Conservation (phyloP, 2,329 filamentous ascomycete species). For the Colletotrichum musae region DNA sequence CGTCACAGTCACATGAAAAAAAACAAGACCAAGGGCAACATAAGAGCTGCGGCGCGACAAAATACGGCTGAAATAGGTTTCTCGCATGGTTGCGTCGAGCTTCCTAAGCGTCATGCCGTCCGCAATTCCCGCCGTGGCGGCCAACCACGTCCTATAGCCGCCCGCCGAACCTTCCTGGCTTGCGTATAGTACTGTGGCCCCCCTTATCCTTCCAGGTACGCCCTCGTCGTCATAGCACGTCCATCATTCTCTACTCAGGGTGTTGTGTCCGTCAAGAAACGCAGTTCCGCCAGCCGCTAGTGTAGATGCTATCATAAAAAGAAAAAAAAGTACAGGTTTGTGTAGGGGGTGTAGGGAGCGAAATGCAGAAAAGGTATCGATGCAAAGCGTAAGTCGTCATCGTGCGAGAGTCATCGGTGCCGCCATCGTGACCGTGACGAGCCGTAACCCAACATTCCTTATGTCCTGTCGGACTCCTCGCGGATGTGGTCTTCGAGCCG, state of each 20-base stretch:
- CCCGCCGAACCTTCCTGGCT: not conserved
- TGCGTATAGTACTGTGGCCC: conserved; percentile 7
- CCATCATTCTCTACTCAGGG: conserved; percentile 31
- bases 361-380: conserved; percentile 37
- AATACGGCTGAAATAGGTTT: not conserved
- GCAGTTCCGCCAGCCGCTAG: conserved; percentile 32
- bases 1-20: conserved; percentile 23
- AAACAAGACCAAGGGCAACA: too few relatives aligned
- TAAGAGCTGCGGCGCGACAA: not conserved
- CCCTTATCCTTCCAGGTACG: not conserved
- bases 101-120: not conserved
- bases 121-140: conserved; percentile 2
- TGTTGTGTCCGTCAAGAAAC: conserved; percentile 31
- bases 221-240: conserved; percentile 11
- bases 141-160: not conserved
- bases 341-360: conserved; percentile 16
- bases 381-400: conserved; percentile 30
- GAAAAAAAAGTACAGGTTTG: conserved; percentile 31
- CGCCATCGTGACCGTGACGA: conserved; percentile 19
- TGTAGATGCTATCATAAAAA: conserved; percentile 31
- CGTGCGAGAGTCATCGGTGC: too few relatives aligned
- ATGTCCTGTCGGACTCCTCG: conserved; percentile 77
- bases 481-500: conserved; percentile 79
- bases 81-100: conserved; percentile 19
- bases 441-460: conserved; percentile 31